Conservation (phyloP, 2,329 filamentous ascomycete genomes). For the Gaeumannomyces tritici region DNA sequence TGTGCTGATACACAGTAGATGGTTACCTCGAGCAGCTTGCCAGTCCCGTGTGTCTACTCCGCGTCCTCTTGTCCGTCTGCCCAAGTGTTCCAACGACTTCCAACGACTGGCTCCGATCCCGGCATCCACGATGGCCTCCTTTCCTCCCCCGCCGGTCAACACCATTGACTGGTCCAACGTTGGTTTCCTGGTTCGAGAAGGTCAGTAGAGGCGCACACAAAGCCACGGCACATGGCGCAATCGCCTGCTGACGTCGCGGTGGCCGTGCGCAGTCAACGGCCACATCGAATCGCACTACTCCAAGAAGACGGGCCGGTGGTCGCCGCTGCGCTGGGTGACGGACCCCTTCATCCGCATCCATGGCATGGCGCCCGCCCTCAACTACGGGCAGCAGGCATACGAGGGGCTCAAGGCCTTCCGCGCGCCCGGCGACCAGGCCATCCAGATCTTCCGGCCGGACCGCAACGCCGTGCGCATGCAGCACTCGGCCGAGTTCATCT, state of each 20-base stretch:
- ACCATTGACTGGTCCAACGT: constrained; percentile 91
- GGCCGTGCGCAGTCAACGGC: constrained; percentile 64
- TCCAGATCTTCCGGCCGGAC: constrained; percentile 81
- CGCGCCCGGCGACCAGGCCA: constrained; percentile 53
- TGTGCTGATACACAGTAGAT: too few relatives aligned
- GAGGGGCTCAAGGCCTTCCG: constrained; percentile 98
- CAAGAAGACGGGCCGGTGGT: constrained; percentile 65
- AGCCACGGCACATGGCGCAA: neutral
- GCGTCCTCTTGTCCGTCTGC: neutral
- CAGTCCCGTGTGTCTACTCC: neutral
- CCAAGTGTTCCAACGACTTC: too few relatives aligned
- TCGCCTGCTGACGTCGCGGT: neutral
- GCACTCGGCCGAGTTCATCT: constrained; percentile 74
- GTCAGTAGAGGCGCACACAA: constrained; percentile 33
- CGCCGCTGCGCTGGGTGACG: constrained; percentile 64
- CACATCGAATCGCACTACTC: constrained; percentile 87
- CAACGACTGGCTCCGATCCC: neutral
- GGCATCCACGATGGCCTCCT: constrained; percentile 20
- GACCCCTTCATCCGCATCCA: constrained; percentile 84
- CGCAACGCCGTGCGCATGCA: constrained; percentile 79
- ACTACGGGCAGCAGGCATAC: constrained; percentile 97
- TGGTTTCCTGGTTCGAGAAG: constrained; percentile 87
- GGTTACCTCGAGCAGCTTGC: neutral
- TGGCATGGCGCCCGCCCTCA: constrained; percentile 89
- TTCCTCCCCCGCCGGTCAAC: constrained; percentile 68